Conservation (phyloP, 1,139 yeast genomes). For the Candida glucosophila region DNA sequence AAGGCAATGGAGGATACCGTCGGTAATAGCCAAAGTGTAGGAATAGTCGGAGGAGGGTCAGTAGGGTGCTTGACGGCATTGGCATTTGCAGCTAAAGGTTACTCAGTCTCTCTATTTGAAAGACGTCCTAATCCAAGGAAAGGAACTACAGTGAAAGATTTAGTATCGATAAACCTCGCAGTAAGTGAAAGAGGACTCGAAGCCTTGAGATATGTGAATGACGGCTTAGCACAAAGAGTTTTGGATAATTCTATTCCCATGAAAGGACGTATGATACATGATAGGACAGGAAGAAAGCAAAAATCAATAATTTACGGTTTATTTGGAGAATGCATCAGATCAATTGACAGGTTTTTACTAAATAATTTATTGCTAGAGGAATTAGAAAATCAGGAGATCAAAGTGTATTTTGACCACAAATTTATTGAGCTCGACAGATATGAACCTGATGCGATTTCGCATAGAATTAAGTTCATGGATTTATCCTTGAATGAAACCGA, state of each 20-base stretch:
- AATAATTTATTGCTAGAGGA: slow-evolving; percentile 61
- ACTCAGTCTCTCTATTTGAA: slow-evolving; percentile 63
- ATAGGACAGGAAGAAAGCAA: slow-evolving; percentile 47
- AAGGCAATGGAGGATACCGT: slow-evolving; percentile 1
- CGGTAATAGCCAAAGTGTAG: slow-evolving; percentile 22
- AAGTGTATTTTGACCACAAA: slow-evolving; percentile 50
- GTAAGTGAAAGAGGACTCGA: slow-evolving; percentile 76
- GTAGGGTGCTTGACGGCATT: slow-evolving; percentile 87
- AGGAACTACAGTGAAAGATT: slow-evolving; percentile 19
- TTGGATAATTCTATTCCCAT: slow-evolving; percentile 66
- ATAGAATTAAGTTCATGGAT: slow-evolving; percentile 18
- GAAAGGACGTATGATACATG: slow-evolving; percentile 88
- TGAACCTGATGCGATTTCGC: slow-evolving; percentile 11
- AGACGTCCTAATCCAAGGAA: slow-evolving; percentile 33
- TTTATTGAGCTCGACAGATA: slow-evolving; percentile 30
- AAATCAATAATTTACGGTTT: slow-evolving; percentile 71
- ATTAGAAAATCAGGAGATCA: slow-evolving; percentile 33
- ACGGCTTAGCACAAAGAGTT: slow-evolving; percentile 46
- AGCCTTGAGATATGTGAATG: slow-evolving; percentile 58
- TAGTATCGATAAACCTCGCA: slow-evolving; percentile 78
- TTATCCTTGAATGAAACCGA: slow-evolving; percentile 5
- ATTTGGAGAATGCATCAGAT: slow-evolving; percentile 78
- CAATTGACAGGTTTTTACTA: slow-evolving; percentile 69
- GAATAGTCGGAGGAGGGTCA: slow-evolving; percentile 74
- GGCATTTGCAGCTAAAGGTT: slow-evolving; percentile 70